phyloP scores from a whole-genome alignment of 768 basidiomycete species.

The Macrolepiota dolichaula region DNA sequence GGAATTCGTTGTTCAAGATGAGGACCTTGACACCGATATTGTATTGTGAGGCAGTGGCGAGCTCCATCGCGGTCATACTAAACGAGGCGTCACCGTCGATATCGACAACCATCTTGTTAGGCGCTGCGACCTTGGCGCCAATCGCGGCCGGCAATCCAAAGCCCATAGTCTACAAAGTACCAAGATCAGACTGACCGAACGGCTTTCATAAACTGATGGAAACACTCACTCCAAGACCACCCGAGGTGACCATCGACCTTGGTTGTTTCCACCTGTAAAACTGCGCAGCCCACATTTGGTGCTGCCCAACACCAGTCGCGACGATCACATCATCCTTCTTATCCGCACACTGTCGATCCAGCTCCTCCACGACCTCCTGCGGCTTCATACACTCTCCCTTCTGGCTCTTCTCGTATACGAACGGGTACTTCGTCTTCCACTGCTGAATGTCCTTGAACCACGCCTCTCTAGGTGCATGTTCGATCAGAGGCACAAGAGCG shows the following conservation, averaged over 20 bases:
- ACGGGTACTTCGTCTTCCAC: constrained; percentile 91
- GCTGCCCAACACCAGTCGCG: constrained; percentile 95
- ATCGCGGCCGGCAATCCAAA: constrained; percentile 94
- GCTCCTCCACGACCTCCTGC: constrained; percentile 93
- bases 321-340: constrained; percentile 86
- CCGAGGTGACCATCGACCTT: constrained; percentile 85
- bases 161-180: constrained; percentile 80
- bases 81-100: constrained; percentile 98
- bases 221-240: constrained; percentile 83
- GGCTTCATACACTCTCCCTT: constrained; percentile 82
- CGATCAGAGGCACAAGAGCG: constrained; percentile 77
- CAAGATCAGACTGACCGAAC: constrained; percentile 1
- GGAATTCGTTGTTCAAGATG: constrained; percentile 94
- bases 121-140: constrained; percentile 95
- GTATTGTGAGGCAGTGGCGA: constrained; percentile 89
- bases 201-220: constrained; percentile 9
- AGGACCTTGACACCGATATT: constrained; percentile 94
- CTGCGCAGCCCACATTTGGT: constrained; percentile 99
- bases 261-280: constrained; percentile 89
- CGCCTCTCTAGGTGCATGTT: constrained; percentile 54
- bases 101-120: constrained; percentile 90
- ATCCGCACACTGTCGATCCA: constrained; percentile 74
- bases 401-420: constrained; percentile 72
- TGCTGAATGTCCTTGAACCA: constrained; percentile 83
- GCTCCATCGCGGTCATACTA: constrained; percentile 99